These are phyloP conservation scores for Phytophthora meadii DNA, from an alignment of 352 stramenopile species.

Conservation along the genomic window DNA sequence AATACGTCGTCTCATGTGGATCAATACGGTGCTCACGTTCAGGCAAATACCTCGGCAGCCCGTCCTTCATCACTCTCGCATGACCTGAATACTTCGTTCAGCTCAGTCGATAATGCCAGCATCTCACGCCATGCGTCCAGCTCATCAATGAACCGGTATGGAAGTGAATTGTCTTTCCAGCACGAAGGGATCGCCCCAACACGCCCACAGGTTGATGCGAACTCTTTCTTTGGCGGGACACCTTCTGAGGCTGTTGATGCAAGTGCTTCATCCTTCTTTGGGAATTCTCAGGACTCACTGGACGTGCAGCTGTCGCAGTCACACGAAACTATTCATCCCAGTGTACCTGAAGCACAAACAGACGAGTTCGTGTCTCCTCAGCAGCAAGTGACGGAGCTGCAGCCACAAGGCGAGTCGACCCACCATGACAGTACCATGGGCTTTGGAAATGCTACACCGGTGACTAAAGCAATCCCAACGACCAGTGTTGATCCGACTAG, in stretches of 20 bases:
- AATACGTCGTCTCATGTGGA: slow-evolving; percentile 48
- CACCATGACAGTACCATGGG: slow-evolving; percentile 13
- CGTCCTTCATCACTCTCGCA: slow-evolving; percentile 16
- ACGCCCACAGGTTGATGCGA: slow-evolving; percentile 22
- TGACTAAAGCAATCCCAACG: slow-evolving; percentile 4
- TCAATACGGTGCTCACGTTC: slow-evolving; percentile 18
- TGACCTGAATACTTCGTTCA: slow-evolving; percentile 31
- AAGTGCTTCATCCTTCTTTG: slow-evolving; percentile 46
- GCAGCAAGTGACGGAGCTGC: slow-evolving; percentile 8
- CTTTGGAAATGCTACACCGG: slow-evolving; percentile 7
- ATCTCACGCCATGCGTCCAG: slow-evolving; percentile 30
- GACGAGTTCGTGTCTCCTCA: slow-evolving; percentile 4
- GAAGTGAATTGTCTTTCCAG: slow-evolving; percentile 18
- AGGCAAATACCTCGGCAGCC: slow-evolving; percentile 12
- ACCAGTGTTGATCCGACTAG: slow-evolving; percentile 1
- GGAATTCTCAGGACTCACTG: slow-evolving; percentile 29
- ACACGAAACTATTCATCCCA: slow-evolving; percentile 7
- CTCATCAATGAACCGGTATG: slow-evolving; percentile 36
- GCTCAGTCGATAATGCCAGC: slow-evolving; percentile 24
- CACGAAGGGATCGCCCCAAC: slow-evolving; percentile 6
- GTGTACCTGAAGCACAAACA: slow-evolving; percentile 8
- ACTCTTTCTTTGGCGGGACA: slow-evolving; percentile 34
- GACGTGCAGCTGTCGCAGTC: slow-evolving; percentile 14
- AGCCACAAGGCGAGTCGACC: slow-evolving; percentile 5
- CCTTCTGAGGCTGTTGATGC: slow-evolving; percentile 7